phyloP scores from a whole-genome alignment of 1,284 basidiomycete species.

The Phaffia rhodozyma region DNA sequence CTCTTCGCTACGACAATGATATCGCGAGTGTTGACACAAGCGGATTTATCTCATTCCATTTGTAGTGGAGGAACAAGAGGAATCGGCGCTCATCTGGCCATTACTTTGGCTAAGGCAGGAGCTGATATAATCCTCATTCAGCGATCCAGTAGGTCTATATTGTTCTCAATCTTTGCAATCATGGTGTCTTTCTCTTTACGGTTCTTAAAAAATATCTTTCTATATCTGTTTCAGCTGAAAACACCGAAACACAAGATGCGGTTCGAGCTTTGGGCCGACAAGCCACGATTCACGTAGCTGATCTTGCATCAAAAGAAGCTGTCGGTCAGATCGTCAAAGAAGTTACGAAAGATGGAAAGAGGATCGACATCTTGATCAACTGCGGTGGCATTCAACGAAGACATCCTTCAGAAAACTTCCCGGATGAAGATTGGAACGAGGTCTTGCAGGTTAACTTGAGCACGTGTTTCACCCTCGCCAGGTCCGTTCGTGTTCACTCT shows the following conservation, averaged over 20 bases:
- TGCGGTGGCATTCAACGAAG: slow-evolving; percentile 89
- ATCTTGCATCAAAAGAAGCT: slow-evolving; percentile 54
- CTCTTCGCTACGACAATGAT: slow-evolving; percentile 56
- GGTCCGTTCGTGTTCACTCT: neutral
- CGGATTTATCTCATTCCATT: slow-evolving; percentile 31
- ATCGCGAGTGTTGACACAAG: slow-evolving; percentile 13
- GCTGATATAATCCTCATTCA: slow-evolving; percentile 70
- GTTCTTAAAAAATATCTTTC: no score
- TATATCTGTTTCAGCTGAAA: slow-evolving; percentile 22
- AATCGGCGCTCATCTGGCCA: slow-evolving; percentile 34
- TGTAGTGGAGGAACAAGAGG: slow-evolving; percentile 35
- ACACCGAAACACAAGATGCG: slow-evolving; percentile 47
- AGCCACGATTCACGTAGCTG: slow-evolving; percentile 53
- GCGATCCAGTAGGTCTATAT: slow-evolving; percentile 31
- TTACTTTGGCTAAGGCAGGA: slow-evolving; percentile 47
- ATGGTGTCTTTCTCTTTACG: no score
- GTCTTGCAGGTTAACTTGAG: slow-evolving; percentile 41
- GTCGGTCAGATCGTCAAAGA: slow-evolving; percentile 56
- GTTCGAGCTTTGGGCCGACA: slow-evolving; percentile 28
- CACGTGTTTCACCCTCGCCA: slow-evolving; percentile 37
- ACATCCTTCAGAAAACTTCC: slow-evolving; percentile 66
- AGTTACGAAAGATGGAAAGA: slow-evolving; percentile 41
- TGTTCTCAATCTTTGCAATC: neutral
- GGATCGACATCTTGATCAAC: slow-evolving; percentile 80
- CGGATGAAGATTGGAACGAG: slow-evolving; percentile 80